Evolutionary conservation across 116 monocot genomes (phyloP), one percentile per base, ranked within the genome.

Genomic region (Posidonia oceanica): DNA sequence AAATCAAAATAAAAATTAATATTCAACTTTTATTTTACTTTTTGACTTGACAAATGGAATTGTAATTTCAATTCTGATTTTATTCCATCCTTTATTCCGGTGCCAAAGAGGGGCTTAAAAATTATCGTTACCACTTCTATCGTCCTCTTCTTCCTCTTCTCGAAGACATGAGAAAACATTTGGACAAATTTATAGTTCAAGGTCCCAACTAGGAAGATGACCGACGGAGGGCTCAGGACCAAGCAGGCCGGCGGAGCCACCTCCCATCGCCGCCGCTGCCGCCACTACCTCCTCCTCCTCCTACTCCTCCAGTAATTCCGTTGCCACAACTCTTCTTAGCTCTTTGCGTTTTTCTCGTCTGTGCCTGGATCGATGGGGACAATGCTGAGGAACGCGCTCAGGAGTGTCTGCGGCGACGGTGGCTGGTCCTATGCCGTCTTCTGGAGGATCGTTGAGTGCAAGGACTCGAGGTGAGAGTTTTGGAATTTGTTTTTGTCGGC

Each of bases 381-480:
- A 39, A 59, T 72, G 60, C 72, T 88, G 3, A 77, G 69, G 66
- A 84, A 83, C 3, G 77, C 79, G 16, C 78, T 93, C 51, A 40
- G 80, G 77, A 76, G 80, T 36, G 78, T 88, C 56, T 93, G 88
- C 75, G 77, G 62, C 17, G 86, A 88, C 82, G 65, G 75, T 64
- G 88, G 86, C n/a, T 93, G 93, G 93, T 84, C 86, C 0, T 93
- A 93, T 63, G 86, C 88, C 4, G 88, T 93, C 21, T 86, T 86
- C 69, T 93, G 93, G 93, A 80, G 75, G 59, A 66, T 78, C 53
- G 72, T 84, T 61, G 76, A 81, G 20, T 54, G 54, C 15, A 51
- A 51, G 42, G 72, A 75, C 22, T 78, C 71, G 22, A 82, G 77
- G 92, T 92, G 56, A 78, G 85, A 7, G 56, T 56, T 18, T n/a